Evolutionary conservation across 257 asterid genomes (phyloP), one percentile per base, ranked within the genome.

Genomic region (Forsythia suspensa): DNA sequence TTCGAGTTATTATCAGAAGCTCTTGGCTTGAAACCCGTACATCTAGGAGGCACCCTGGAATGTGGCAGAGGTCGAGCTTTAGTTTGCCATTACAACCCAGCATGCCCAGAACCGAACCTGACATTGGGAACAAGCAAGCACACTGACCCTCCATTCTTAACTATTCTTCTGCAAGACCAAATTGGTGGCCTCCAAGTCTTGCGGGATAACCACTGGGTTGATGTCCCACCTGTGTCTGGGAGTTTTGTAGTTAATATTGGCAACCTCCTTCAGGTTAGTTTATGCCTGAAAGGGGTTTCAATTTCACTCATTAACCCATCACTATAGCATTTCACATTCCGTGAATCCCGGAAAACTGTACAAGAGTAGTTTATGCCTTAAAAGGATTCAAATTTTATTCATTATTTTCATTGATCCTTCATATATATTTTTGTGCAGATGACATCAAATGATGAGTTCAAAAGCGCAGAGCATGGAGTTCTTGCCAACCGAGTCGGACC

Each of bases 91-190:
- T 90, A 88, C 81, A 86, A 89, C 42, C 90, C 92, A 0, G 29
- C 88, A 7, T 90, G 95, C 70, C 95, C 95, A 0, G 82, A 90
- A 73, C 91, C 95, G 1, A 85, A 87, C 2, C 73, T 78, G 61
- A 85, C 92, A n/a, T 37, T 88, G 1, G 90, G 87, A 15, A 34
- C 75, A 0, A 70, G 59, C 9, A 39, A 10, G n/a, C 92, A 88
- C 70, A 71, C 90, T 0, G 92, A 90, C 82, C 70, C 73, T 57
- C 77, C 81, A 41, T 90, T 90, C 59, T 3, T 89, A 24, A 85
- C 87, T 4, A 77, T 89, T 51, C 76, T 85, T 4, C 70, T 85
- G 5, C 88, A 85, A 70, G 93, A 87, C 74, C 79, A 81, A 38
- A 18, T 82, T 0, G 89, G 90, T 0, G 91, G 91, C 69, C 89